These are phyloP conservation scores for Fusarium hainanense DNA, from an alignment of 2,329 filamentous ascomycete genomes.

Conservation along the genomic window DNA sequence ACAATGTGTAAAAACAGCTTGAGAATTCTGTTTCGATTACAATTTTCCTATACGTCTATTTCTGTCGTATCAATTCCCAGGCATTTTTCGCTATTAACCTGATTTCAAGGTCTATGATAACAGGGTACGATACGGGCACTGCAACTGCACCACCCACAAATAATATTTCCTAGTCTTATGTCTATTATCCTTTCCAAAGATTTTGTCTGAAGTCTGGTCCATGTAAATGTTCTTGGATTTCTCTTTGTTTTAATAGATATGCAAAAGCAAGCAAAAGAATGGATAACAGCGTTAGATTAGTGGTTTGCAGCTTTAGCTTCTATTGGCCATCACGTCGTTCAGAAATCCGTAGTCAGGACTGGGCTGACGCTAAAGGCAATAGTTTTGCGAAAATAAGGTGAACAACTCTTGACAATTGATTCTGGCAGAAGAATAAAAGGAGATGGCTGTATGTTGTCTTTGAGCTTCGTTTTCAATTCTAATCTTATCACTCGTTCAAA, in stretches of 20 bases:
- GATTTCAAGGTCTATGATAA: not conserved
- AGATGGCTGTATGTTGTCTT: not conserved
- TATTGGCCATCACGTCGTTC: not conserved
- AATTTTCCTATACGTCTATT: not conserved
- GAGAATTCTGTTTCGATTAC: not conserved
- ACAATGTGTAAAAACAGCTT: not conserved
- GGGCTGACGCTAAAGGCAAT: not conserved
- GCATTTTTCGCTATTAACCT: not conserved
- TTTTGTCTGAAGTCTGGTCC: not conserved
- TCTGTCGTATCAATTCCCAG: fast-evolving
- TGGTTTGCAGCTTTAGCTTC: not conserved
- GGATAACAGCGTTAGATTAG: not conserved
- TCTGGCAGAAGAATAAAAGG: not conserved
- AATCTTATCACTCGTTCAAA: not conserved
- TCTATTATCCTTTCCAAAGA: not conserved
- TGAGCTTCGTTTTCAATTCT: too few species aligned
- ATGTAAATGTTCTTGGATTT: not conserved
- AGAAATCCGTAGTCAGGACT: not conserved
- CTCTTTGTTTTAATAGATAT: not conserved
- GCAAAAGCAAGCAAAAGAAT: not conserved
- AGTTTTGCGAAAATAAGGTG: not conserved
- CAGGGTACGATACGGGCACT: not conserved
- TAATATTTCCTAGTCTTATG: not conserved
- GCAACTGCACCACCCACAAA: not conserved
- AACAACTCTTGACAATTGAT: not conserved